Percentiles rank a stretch among this genome's conserved stretches.
Evolutionary conservation across 129 eudicot species (phyloP).

Genomic region (Glebionis coronaria): DNA sequence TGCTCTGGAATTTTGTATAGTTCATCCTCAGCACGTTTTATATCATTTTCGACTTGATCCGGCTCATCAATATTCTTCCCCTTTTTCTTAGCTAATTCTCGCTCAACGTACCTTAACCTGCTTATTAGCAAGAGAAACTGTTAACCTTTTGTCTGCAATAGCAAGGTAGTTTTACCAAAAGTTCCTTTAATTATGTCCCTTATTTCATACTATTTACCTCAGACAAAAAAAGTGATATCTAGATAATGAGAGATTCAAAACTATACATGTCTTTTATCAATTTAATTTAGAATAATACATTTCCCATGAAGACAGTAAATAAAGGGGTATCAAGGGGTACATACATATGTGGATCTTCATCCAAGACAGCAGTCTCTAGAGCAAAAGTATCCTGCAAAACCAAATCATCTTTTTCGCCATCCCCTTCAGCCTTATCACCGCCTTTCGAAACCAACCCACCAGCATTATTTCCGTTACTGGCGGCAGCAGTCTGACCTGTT

Average conservation of each 20-base stretch:
- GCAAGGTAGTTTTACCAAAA: background rate
- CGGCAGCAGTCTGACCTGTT: slow-evolving; percentile 33
- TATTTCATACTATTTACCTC: slow-evolving; percentile 2
- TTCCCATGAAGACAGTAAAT: background rate
- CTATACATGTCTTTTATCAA: background rate
- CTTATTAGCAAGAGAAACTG: slow-evolving; percentile 12
- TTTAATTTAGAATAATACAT: background rate
- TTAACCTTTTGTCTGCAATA: background rate
- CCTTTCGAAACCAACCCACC: slow-evolving; percentile 47
- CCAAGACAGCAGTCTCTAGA: slow-evolving; percentile 97
- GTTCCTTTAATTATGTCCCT: background rate
- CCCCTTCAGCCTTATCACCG: slow-evolving; percentile 69
- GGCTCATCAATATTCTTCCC: slow-evolving; percentile 66
- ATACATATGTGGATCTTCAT: slow-evolving; percentile 97
- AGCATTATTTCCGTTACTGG: slow-evolving; percentile 15
- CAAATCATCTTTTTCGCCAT: slow-evolving; percentile 90
- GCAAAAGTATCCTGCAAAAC: slow-evolving; percentile 99
- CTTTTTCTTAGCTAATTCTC: slow-evolving; percentile 92
- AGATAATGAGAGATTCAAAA: slow-evolving; percentile 2
- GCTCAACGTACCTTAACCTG: slow-evolving; percentile 93
- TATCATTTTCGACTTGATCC: slow-evolving; percentile 73
- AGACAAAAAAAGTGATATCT: background rate
- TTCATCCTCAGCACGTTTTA: slow-evolving; percentile 81
- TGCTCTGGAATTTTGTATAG: slow-evolving; percentile 90
- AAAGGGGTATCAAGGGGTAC: slow-evolving; percentile 17